Conservation (phyloP, 176 grass and related monocot genomes). For the Microstegium vimineum region DNA sequence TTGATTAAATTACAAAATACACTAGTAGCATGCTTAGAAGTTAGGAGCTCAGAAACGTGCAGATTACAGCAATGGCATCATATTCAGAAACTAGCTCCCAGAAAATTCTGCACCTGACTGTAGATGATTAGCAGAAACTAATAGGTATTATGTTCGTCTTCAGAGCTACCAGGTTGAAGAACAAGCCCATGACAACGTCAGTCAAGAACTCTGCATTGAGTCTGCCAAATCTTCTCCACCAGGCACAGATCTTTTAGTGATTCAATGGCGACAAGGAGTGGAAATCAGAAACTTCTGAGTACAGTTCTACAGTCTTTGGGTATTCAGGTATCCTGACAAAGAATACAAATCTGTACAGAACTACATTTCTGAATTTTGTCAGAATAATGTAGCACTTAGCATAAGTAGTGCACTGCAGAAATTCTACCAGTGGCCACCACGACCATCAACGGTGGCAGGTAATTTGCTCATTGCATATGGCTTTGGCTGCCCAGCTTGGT, state of each 20-base stretch:
- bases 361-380: slow-evolving; percentile 24
- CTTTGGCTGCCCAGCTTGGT: slow-evolving; percentile 43
- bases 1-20: background rate
- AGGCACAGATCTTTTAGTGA: background rate
- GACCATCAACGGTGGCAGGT: slow-evolving; percentile 52
- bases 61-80: background rate
- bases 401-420: background rate
- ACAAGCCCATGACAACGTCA: background rate
- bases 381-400: slow-evolving; percentile 18
- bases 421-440: slow-evolving; percentile 66
- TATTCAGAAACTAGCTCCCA: background rate
- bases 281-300: background rate
- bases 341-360: slow-evolving; percentile 35
- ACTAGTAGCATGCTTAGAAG: background rate
- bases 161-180: background rate
- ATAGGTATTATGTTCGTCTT: background rate
- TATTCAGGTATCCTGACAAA: slow-evolving; percentile 4
- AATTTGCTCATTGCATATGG: slow-evolving; percentile 60
- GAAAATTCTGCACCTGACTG: background rate
- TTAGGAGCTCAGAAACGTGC: background rate
- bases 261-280: background rate
- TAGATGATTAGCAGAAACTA: background rate
- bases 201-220: background rate
- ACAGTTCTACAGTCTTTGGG: background rate
- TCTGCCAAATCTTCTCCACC: background rate